Evolutionary conservation across 176 grass and related monocot species (phyloP), one percentile per base, ranked within the genome.

Genomic region (Musa troglodytarum): DNA sequence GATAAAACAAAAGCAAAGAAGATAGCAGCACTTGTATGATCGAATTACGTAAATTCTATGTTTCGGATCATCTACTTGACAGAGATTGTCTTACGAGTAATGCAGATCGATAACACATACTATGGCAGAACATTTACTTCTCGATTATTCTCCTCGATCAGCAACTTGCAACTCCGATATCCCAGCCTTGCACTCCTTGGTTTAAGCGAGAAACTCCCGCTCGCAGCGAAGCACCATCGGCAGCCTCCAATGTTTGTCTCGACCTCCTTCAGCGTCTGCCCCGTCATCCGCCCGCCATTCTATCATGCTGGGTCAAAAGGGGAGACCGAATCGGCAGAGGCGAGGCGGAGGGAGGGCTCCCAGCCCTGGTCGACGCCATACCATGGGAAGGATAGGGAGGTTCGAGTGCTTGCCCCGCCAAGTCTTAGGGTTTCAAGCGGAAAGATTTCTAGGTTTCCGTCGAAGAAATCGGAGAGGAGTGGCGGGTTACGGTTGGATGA

Each of bases 181-280:
- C 78, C 90, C 92, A 50, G 83, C 85, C 54, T 96, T 87, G 69
- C 81, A 84, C 81, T 87, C 87, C 83, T 90, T 96, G 76, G 71
- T 89, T 79, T 92, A 89, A 19, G 81, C 56, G 15, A 96, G 83
- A 66, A 96, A 87, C 85, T 96, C 89, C 79, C 92, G 83, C 73
- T 96, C 92, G 72, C 89, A 90, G 65, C 89, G 89, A 56, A 96
- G 87, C 73, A 96, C 92, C 85, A 86, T 88, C 73, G 85, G 89
- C 15, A 96, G 87, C 34, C 87, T 96, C 75, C 92, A 82, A 34
- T 92, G 89, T 96, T 81, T 69, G 71, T 89, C 78, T 84, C 92
- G 54, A 88, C 85, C 59, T 96, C 92, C 0, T 82, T 88, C 22
- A 92, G 75, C 15, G 89, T 89, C 78, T 86, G 87, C 63, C 70